Base-by-base conservation (phyloP, 352 stramenopile genomes). In the Phytopythium mirpurense region DNA sequence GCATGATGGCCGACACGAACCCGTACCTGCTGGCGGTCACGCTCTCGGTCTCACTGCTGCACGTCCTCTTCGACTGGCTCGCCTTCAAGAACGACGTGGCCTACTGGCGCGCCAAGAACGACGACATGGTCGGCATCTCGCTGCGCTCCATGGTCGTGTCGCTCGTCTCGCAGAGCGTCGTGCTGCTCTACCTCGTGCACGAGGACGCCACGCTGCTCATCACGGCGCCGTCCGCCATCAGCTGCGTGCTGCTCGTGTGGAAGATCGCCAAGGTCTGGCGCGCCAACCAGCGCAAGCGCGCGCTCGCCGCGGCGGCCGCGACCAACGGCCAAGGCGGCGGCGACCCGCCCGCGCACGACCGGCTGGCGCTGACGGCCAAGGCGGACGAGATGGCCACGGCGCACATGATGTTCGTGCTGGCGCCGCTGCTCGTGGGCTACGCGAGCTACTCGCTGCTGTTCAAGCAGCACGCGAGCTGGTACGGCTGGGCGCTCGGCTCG, bases 11-110 rank as follows among this genome's bases (percentile, higher is more conserved):
- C 10, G 96, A 99, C 54, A 99, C 96, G 19, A 98, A 99, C 65
- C 86, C 97, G 10, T 91, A 96, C 29, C 65, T 99, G 48, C 77
- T 99, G 19, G 84, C 70, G 0, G 80, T 99, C 1, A 98, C 96
- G 5, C 89, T 98, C 56, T 70, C 97, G 29, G 96, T 98, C 23
- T 97, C 92, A n/a, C 68, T 97, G 46, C 72, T 99, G 35, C 97
- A 99, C 76, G 87, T 98, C 26, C 69, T 99, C 18, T 99, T 99
- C 63, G 95, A 99, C 70, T 98, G 98, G 77, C 69, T 99, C 26
- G 97, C 96, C 29, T 99, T 99, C 74, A 97, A 97, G 56, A 98
- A 92, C 55, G 97, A 99, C 71, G 96, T 99, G 46, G 81, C 82
- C 18, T 99, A 99, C 67, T 99, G 97, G 97, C 68, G 81, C 29